Base-by-base conservation (phyloP, 805 yeast genomes). In the Candida awuae region DNA sequence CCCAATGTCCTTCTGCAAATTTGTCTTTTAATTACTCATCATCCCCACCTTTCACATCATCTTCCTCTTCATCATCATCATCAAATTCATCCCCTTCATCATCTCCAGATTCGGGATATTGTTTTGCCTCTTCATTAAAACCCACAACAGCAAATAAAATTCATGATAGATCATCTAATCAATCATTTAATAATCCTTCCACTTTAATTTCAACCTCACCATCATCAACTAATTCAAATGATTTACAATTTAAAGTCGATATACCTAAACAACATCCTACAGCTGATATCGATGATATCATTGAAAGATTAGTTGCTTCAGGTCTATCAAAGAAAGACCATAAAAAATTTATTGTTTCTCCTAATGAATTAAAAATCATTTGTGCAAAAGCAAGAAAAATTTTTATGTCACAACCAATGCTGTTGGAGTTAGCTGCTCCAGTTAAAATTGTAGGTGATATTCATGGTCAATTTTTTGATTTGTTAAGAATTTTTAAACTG, bases 371-470 rank as follows among this genome's bases (percentile, higher is more conserved):
- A 32, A 77, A 71, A 52, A 62, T 65, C 46, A 68, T 80, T 32
- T 71, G 82, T 54, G 66, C 73, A 16, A 72, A 67, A 45, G 70
- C 83, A 5, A 63, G 85, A 41, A 72, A 75, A 35, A 65, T 80
- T 14, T 77, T 80, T 39, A 52, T 79, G 55, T 65, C 61, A 8
- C 88, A 80, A 50, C 87, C 88, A 8, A 70, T 79, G 25, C 55
- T 80, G 37, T 62, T 80, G 43, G 75, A 77, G 47, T 60, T 80
- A 44, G 77, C 82, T 2, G 81, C 92, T 1, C 88, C 92, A 0
- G 90, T 83, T 4, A 84, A 84, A 56, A 74, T 84, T 42, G 90
- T 83, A 6, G 92, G 92, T 31, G 87, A 85, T 61, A 80, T 84
- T 39, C 92, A 84, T 59, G 94, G 80, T 3, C 80, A 74, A 48